These are phyloP conservation scores for Exophiala alcalophila DNA, from an alignment of 2,329 filamentous ascomycete genomes.

Conservation along the genomic window DNA sequence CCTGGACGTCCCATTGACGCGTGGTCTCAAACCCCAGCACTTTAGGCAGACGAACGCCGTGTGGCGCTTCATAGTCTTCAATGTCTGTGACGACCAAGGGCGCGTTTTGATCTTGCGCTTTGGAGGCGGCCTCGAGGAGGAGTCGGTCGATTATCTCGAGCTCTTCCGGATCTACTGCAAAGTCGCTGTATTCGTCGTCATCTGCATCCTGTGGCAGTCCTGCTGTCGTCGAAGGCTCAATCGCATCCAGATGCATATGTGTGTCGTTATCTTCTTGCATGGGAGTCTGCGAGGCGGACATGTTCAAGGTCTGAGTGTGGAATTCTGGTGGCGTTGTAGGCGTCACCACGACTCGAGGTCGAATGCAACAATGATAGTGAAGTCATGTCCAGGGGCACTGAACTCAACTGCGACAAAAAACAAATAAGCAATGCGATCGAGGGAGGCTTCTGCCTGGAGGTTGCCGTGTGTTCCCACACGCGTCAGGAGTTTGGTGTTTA, in stretches of 20 bases:
- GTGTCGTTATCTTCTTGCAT: slow-evolving; percentile 2
- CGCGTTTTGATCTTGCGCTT: slow-evolving; percentile 27
- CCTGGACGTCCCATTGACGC: slow-evolving; percentile 22
- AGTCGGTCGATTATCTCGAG: slow-evolving; percentile 53
- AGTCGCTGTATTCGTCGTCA: slow-evolving; percentile 62
- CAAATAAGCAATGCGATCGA: not conserved
- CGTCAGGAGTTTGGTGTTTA: too few relatives aligned
- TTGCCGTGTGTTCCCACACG: slow-evolving; percentile 3
- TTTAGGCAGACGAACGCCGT: slow-evolving; percentile 40
- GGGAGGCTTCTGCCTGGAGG: not conserved
- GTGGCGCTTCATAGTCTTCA: slow-evolving; percentile 44
- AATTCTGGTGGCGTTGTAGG: slow-evolving; percentile 15
- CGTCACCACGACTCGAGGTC: slow-evolving; percentile 12
- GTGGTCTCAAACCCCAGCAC: slow-evolving; percentile 41
- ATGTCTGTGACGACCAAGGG: slow-evolving; percentile 38
- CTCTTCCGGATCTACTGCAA: slow-evolving; percentile 52
- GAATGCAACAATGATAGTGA: too few relatives aligned
- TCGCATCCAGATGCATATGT: slow-evolving; percentile 11
- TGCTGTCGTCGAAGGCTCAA: not conserved
- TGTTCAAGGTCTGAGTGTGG: slow-evolving; percentile 7
- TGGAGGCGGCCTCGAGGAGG: slow-evolving; percentile 45
- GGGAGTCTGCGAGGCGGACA: slow-evolving; percentile 2
- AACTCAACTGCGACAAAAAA: too few relatives aligned
- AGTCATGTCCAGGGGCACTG: too few relatives aligned
- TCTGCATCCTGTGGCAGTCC: slow-evolving; percentile 13